These are phyloP conservation scores for Tetracentron sinense DNA, from an alignment of 164 flowering plant genomes.

Conservation along the genomic window DNA sequence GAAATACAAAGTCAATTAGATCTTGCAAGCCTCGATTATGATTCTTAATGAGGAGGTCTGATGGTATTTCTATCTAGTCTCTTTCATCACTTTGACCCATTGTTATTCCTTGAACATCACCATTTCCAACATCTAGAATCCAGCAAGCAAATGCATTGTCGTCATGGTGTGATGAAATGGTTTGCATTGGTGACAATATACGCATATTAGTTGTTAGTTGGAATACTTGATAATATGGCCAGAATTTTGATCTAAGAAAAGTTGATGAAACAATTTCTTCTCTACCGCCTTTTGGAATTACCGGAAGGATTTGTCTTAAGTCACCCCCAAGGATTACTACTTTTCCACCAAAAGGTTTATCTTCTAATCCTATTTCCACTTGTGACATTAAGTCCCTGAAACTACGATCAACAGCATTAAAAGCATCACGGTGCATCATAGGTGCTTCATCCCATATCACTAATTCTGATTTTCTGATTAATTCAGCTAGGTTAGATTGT, in stretches of 20 bases:
- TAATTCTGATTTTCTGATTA: background rate
- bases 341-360: constrained; percentile 1
- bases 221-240: background rate
- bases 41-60: background rate
- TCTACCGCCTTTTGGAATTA: background rate
- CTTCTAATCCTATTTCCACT: background rate
- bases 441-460: background rate
- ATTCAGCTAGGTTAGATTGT: background rate
- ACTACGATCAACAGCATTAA: background rate
- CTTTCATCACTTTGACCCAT: background rate
- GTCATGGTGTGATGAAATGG: background rate
- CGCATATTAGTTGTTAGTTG: background rate
- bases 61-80: background rate
- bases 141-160: background rate
- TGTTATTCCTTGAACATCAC: background rate
- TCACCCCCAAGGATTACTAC: constrained; percentile 1
- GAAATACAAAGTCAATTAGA: background rate
- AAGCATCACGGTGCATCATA: background rate
- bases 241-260: background rate
- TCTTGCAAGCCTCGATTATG: background rate
- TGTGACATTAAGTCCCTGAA: background rate
- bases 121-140: background rate
- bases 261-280: constrained; percentile 2
- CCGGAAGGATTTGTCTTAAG: constrained; percentile 7
- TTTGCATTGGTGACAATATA: background rate